Base-by-base conservation (phyloP, 148 eudicot genomes). In the Cornus florida region DNA sequence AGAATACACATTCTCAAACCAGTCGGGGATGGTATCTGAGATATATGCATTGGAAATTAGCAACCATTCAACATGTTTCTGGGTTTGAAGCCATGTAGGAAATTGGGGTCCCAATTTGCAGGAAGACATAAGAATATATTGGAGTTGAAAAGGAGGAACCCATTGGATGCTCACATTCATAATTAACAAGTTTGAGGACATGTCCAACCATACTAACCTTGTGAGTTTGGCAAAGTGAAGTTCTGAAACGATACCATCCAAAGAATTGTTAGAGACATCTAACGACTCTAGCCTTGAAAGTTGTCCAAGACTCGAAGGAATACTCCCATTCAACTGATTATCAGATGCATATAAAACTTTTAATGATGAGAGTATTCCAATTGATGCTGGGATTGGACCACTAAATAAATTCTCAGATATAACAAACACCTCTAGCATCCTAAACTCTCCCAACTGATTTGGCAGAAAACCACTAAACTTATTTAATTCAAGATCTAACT, bases 131-230 rank as follows among this genome's bases (percentile, higher is more conserved):
- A 0, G 0, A 4, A 71, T 22, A n/a, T 22, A 3, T 4, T 71
- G 17, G 16, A 71, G 74, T 46, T 71, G 74, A 46, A 71, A 71
- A 10, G 74, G 74, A n/a, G 74, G 74, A 46, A 71, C 56, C 74
- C 74, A 71, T 10, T 41, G 56, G 57, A 57, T 28, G 28, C 28
- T 28, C 28, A 28, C 28, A 28, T 28, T 28, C 28, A 28, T 28
- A 28, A 28, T 28, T 28, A 28, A 28, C 28, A 28, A 28, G 28
- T 28, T 28, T 28, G 28, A 28, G 28, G 28, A 28, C 28, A 28
- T 28, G 28, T 1, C 28, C 28, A 28, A 1, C 0, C 1, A 28
- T 28, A 1, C 0, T 28, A 28, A 28, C 28, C 28, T 28, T 28
- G 28, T 28, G 28, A 28, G 28, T 28, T 28, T 28, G 28, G 28